Evolutionary conservation across 2,329 filamentous ascomycete genomes (phyloP).

Genomic region (Aureobasidium sp.): DNA sequence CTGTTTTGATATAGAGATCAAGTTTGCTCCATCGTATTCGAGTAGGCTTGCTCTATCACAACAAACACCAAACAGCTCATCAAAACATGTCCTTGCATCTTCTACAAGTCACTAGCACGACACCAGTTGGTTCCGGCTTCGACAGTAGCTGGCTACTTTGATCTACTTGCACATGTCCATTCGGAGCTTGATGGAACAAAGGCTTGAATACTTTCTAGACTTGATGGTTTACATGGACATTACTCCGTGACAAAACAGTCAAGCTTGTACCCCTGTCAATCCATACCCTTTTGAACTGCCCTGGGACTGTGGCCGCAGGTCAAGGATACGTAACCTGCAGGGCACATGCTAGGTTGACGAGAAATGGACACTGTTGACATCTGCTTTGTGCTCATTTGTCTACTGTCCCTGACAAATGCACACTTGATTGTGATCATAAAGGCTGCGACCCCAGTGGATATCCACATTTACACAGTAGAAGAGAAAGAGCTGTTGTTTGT

Average conservation of each 20-base stretch:
- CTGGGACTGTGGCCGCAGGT: background rate
- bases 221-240: background rate
- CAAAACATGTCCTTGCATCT: background rate
- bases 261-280: constrained; percentile 3
- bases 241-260: background rate
- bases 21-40: background rate
- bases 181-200: background rate
- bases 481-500: background rate
- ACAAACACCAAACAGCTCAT: background rate
- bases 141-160: background rate
- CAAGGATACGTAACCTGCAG: background rate
- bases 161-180: background rate
- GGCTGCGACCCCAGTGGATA: background rate
- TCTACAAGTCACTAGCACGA: background rate
- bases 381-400: background rate
- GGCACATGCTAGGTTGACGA: background rate
- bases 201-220: background rate
- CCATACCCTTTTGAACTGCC: background rate
- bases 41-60: background rate
- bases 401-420: background rate
- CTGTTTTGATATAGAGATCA: background rate
- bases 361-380: background rate
- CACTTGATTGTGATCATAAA: background rate
- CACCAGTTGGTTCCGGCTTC: background rate
- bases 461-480: too few relatives aligned